phyloP scores from a whole-genome alignment of 768 basidiomycete species.

The Leccinum uliginosum region DNA sequence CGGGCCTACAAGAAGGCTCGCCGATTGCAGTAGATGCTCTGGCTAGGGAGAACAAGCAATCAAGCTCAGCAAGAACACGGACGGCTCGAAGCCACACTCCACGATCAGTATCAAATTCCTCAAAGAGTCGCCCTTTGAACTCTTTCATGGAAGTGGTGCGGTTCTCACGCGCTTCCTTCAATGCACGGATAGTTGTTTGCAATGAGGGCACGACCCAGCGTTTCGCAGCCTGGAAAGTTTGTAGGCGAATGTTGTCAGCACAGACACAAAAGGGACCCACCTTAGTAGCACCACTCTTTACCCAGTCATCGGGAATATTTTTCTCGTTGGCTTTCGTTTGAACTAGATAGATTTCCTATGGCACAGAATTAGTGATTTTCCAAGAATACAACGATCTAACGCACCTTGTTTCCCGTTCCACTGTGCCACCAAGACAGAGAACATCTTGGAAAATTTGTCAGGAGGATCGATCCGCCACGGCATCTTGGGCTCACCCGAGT shows the following conservation, averaged over 20 bases:
- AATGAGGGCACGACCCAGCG: conserved; percentile 80
- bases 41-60: conserved; percentile 89
- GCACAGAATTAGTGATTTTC: neutral
- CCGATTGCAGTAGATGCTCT: conserved; percentile 87
- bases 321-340: conserved; percentile 61
- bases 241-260: neutral
- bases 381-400: neutral
- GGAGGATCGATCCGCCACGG: conserved; percentile 7
- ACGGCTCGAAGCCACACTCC: conserved; percentile 79
- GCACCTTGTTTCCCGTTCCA: conserved; percentile 74
- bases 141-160: conserved; percentile 73
- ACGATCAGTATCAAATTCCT: conserved; percentile 79
- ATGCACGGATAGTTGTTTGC: conserved; percentile 62
- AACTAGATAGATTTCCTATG: conserved; percentile 85
- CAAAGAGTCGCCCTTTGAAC: conserved; percentile 76
- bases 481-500: conserved; percentile 46
- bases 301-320: conserved; percentile 80
- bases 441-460: conserved; percentile 35
- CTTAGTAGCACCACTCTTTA: conserved; percentile 76
- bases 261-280: conserved; percentile 31
- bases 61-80: conserved; percentile 88
- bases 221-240: conserved; percentile 48
- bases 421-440: conserved; percentile 70
- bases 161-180: conserved; percentile 94
- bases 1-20: conserved; percentile 90